Evolutionary conservation across 805 yeast genomes (phyloP), one percentile per base, ranked within the genome.

Genomic region (Yarrowia divulgata): DNA sequence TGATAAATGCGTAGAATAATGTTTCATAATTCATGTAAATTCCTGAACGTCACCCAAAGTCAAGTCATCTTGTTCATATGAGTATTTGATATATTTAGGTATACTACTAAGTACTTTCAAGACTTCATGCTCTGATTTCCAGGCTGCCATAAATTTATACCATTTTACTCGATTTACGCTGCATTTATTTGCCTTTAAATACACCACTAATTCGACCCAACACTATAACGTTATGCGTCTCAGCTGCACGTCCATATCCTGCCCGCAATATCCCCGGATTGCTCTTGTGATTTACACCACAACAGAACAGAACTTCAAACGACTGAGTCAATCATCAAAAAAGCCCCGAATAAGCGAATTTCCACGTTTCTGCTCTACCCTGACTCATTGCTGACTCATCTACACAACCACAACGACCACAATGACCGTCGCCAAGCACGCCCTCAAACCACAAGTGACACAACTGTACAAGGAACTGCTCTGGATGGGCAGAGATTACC

Each of bases 401-500:
- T 23, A 23, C 29, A 23, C 29, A 23, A 16, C 8, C 14, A 42
- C 50, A 19, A 9, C 37, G 29, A 23, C 29, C 29, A 23, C 29
- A 23, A 23, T 23, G 29, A 23, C 29, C 29, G 29, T 23, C 29
- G 52, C 66, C 13, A 34, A n/a, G 34, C 39, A 58, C 3, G 35
- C 66, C 4, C 66, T 60, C 34, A 60, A 75, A 39, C 12, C 64
- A 10, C 66, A 72, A 42, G 79, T 77, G 16, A 74, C 77, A 9
- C 76, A 75, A 57, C 74, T 75, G 35, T 80, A 77, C 75, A 80
- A 80, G 69, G 81, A 80, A 55, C 75, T 80, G 45, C 72, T 79
- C 8, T 80, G 76, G 68, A 71, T 80, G 77, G 81, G 80, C 18
- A 72, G 74, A 35, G 81, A 78, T 45, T 80, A 79, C 67, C 82